Base-by-base conservation (phyloP, 2,329 filamentous ascomycete species). In the Fusarium zealandicum region DNA sequence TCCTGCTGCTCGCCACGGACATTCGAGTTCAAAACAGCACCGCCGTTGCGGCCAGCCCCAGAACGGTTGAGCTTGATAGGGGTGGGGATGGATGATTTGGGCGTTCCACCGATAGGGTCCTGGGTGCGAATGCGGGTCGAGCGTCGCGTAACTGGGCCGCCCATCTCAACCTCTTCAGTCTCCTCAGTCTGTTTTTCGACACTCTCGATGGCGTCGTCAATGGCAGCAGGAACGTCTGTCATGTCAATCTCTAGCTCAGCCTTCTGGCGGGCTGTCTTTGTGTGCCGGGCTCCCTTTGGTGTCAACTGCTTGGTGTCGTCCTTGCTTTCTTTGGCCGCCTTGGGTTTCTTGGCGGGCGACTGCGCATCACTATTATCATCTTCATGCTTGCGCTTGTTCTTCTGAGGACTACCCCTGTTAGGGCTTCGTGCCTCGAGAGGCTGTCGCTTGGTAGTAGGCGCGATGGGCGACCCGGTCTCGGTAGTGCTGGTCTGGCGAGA, bases 401-500 rank as follows among this genome's bases (percentile, higher is more conserved):
- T 73, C 25, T 61, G 46, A 2, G 72, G 70, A 51, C 70, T 73
- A 22, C 65, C 67, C 20, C 69, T 64, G 48, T 75, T 75, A 61
- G 71, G 70, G 65, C 71, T 75, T 68, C 71, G 72, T 49, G 55
- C 63, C 22, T 63, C 72, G 14, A 75, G 66, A 38, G 73, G 71
- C 30, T 60, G 60, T 28, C 73, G 67, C 56, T 69, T 66, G 1
- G 39, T 16, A 6, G 47, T n/a, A 7, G 56, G 51, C 6, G 69
- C 64, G 18, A 72, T 60, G 12, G 70, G 69, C n/a, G 70, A 72
- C 4, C 70, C 72, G 1, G 66, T 59, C 32, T 71, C 70, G 1
- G 71, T 68, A 11, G 71, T 59, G 2, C 70, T 69, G 3, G 59
- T 54, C 37, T 67, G 68, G 16, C 63, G 69, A 20, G 71, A 67